phyloP scores from a whole-genome alignment of 2,329 filamentous ascomycete genomes.

The Blastomyces silverae region DNA sequence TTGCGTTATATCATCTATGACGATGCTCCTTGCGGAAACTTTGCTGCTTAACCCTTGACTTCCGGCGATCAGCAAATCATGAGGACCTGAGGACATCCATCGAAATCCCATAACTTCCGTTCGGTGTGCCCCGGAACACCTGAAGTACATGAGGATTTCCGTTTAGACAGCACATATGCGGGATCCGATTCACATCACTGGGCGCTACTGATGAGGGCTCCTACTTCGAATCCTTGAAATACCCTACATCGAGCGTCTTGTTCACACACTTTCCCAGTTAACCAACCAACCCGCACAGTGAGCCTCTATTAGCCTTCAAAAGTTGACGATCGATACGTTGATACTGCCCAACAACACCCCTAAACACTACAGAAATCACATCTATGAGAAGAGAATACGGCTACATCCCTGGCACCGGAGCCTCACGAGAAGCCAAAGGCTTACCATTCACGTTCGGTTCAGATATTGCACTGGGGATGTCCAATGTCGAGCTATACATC shows the following conservation, averaged over 20 bases:
- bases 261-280: background rate
- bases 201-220: background rate
- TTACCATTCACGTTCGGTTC: background rate
- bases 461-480: background rate
- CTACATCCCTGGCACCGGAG: background rate
- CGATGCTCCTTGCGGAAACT: background rate
- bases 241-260: background rate
- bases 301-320: background rate
- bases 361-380: background rate
- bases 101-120: background rate
- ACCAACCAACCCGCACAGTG: constrained; percentile 5
- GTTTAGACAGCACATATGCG: background rate
- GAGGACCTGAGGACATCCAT: background rate
- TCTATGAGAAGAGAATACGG: constrained; percentile 7
- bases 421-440: background rate
- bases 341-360: constrained; percentile 12
- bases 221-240: background rate
- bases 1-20: background rate
- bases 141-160: background rate
- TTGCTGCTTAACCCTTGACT: background rate
- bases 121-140: too few relatives aligned
- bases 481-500: constrained; percentile 5
- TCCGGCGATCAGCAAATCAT: background rate
- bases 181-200: background rate
- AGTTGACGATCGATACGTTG: constrained; percentile 12